Base-by-base conservation (phyloP, 192 early-diverging fungal genomes). In the Coemansia brasiliensis region DNA sequence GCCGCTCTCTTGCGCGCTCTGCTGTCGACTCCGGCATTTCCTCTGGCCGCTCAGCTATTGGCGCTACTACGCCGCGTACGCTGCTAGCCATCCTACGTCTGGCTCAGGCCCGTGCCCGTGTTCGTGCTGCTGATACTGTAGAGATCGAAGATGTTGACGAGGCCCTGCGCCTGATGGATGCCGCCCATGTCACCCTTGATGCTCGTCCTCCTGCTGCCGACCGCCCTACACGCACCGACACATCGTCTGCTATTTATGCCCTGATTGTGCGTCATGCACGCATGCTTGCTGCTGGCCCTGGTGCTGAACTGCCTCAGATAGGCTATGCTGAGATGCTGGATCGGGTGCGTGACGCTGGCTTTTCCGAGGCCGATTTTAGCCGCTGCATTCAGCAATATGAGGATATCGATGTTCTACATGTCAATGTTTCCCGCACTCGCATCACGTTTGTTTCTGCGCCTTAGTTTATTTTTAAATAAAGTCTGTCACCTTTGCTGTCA, bases 1-100 rank as follows among this genome's bases (percentile, higher is more conserved):
- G 61, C 56, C 52, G 56, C 56, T 21, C 15, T 1, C 24, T 44
- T 12, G 21, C 53, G 39, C 55, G 66, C 68, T 50, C 50, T 4
- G 42, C 67, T 27, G 55, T 52, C 46, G 74, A 65, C 45, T 42
- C 67, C 1, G 69, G 68, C 5, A 37, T 27, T 5, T 61, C 56
- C 16, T 63, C 69, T 0, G 45, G 42, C 3, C 56, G 63, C 18
- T 67, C 67, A 11, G 60, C 48, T 40, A 68, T 82, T 40, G 74
- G 67, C 37, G 59, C 54, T 29, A 74, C 74, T 52, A 82, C 80
- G 15, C 74, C 80, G 20, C 84, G 96, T 77, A 92, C 93, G 8
- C 75, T 99, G 44, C 71, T 99, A 63, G 90, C 86, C 44, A 86
- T 95, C 17, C 80, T 95, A 58, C 90, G 94, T 27, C 69, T 95